Percentiles rank a stretch among this genome's conserved stretches.
Conservation (phyloP, 139 green algal species). For the Auxenochlorella protothecoides region DNA sequence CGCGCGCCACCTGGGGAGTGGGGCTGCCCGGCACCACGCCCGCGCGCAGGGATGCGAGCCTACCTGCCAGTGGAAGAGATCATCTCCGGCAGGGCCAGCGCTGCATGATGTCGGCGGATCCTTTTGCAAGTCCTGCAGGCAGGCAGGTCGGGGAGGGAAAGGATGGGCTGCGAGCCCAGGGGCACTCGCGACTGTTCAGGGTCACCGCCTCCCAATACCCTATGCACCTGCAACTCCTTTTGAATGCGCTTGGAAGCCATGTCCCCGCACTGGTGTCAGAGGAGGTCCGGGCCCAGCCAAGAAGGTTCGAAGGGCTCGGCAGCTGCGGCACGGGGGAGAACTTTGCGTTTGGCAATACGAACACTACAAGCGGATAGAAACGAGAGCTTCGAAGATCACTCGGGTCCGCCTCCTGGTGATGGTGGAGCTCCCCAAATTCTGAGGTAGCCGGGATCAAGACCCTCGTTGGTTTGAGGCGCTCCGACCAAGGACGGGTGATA, state of each 20-base stretch:
- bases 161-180: neutral
- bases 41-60: neutral
- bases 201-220: neutral
- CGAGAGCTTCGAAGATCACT: neutral
- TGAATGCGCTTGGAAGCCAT: slow-evolving; percentile 83
- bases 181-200: neutral
- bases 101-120: slow-evolving; percentile 86
- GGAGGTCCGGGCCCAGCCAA: neutral
- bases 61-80: slow-evolving; percentile 90
- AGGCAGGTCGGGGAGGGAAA: neutral
- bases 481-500: too few species aligned
- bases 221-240: slow-evolving; percentile 70
- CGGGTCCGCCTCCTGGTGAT: neutral
- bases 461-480: too few species aligned
- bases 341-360: neutral
- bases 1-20: neutral
- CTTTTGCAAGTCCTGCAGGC: slow-evolving; percentile 76
- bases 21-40: neutral
- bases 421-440: neutral
- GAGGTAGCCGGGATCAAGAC: neutral
- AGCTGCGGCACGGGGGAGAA: neutral
- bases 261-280: neutral
- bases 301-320: too few species aligned
- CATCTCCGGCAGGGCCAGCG: slow-evolving; percentile 68
- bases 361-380: neutral